phyloP scores from a whole-genome alignment of 2,329 filamentous ascomycete species.

The Thielaviopsis euricoi region DNA sequence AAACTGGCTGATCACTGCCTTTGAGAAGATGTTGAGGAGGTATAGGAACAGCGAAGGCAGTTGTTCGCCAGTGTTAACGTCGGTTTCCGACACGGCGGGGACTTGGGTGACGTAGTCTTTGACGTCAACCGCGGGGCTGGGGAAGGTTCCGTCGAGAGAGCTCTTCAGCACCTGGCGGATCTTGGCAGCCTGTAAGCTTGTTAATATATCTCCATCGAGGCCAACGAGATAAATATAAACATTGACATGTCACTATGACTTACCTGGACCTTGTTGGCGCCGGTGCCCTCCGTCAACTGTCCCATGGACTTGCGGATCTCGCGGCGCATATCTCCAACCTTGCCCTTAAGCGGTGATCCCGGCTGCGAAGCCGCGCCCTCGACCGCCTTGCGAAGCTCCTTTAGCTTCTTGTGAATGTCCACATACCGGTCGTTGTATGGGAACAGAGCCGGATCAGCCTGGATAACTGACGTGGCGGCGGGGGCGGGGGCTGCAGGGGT shows the following conservation, averaged over 20 bases:
- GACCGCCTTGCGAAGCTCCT: slow-evolving; percentile 44
- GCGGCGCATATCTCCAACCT: slow-evolving; percentile 55
- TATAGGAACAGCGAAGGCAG: slow-evolving; percentile 56
- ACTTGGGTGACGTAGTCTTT: slow-evolving; percentile 33
- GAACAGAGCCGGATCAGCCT: slow-evolving; percentile 9
- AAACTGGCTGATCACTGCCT: slow-evolving; percentile 55
- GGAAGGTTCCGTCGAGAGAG: slow-evolving; percentile 21
- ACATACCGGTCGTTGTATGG: slow-evolving; percentile 26
- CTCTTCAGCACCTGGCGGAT: slow-evolving; percentile 38
- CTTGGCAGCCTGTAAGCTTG: slow-evolving; percentile 16
- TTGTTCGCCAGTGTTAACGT: slow-evolving; percentile 30
- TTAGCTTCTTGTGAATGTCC: slow-evolving; percentile 53
- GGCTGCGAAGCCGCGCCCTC: slow-evolving; percentile 36
- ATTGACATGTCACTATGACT: neutral
- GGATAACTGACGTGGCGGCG: slow-evolving; percentile 4
- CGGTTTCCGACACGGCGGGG: slow-evolving; percentile 31
- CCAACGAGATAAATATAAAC: neutral
- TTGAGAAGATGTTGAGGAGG: slow-evolving; percentile 59
- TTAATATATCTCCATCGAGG: slow-evolving; percentile 7
- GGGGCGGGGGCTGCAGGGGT: neutral
- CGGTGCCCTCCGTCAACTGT: slow-evolving; percentile 51
- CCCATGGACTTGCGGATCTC: slow-evolving; percentile 57
- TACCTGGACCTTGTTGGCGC: slow-evolving; percentile 30
- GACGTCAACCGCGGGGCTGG: slow-evolving; percentile 36
- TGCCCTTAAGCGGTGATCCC: slow-evolving; percentile 38